phyloP scores from a whole-genome alignment of 2,329 filamentous ascomycete genomes.

The Clarireedia hainanense region DNA sequence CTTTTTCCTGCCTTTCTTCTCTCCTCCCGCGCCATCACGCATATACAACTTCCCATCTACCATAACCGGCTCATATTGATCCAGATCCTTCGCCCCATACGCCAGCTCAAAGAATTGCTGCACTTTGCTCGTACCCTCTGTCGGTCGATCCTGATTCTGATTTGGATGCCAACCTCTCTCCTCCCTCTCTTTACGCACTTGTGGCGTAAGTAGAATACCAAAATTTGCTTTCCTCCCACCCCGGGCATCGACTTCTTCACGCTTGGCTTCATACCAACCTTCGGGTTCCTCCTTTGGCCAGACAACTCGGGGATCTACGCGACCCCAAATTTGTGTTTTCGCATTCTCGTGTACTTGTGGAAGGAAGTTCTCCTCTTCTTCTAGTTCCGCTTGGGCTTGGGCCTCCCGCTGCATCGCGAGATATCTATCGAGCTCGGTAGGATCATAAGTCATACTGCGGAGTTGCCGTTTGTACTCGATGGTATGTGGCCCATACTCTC shows the following conservation, averaged over 20 bases:
- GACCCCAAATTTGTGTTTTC: conserved; percentile 33
- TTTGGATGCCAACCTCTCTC: conserved; percentile 19
- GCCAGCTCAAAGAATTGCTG: background rate
- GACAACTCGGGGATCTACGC: conserved; percentile 45
- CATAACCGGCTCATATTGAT: background rate
- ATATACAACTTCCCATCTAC: background rate
- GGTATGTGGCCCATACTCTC: conserved; percentile 3
- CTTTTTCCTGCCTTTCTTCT: background rate
- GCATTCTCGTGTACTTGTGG: background rate
- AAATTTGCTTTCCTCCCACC: conserved; percentile 44
- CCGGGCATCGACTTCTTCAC: conserved; percentile 41
- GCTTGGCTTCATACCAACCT: conserved; percentile 41
- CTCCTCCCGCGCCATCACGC: background rate
- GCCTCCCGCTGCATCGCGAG: conserved; percentile 1
- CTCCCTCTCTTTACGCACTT: conserved; percentile 13
- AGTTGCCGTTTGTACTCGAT: conserved; percentile 8
- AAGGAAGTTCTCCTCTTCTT: conserved; percentile 7
- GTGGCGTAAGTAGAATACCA: conserved; percentile 28
- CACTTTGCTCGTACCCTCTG: background rate
- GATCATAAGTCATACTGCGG: conserved; percentile 2
- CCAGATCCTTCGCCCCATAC: background rate
- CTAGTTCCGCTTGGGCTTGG: background rate
- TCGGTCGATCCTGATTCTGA: conserved; percentile 13
- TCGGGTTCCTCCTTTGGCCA: conserved; percentile 37
- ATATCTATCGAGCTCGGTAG: conserved; percentile 10